These are phyloP conservation scores for Rhizomucor miehei DNA, from an alignment of 371 early-diverging fungal species.

Conservation along the genomic window DNA sequence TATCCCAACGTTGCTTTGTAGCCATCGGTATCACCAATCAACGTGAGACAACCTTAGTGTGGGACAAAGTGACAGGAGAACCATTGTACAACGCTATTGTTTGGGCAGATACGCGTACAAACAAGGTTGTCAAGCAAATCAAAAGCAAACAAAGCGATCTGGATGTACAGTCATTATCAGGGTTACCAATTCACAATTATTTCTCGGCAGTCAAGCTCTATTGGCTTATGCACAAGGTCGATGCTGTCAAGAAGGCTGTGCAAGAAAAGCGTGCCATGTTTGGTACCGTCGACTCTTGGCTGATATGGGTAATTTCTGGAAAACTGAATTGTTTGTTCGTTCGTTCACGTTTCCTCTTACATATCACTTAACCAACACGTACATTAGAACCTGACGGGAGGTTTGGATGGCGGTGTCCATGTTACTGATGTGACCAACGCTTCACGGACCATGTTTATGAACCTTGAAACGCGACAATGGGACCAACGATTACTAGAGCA, in stretches of 20 bases:
- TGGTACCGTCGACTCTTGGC: slow-evolving; percentile 93
- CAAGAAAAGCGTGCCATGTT: slow-evolving; percentile 49
- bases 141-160: slow-evolving; percentile 43
- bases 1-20: slow-evolving; percentile 16
- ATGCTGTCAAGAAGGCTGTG: slow-evolving; percentile 12
- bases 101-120: slow-evolving; percentile 34
- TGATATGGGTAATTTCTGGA: slow-evolving; percentile 64
- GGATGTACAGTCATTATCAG: slow-evolving; percentile 58
- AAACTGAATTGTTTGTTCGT: neutral
- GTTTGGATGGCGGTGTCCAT: slow-evolving; percentile 62
- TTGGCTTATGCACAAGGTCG: slow-evolving; percentile 84
- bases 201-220: slow-evolving; percentile 88
- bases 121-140: slow-evolving; percentile 26
- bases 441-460: slow-evolving; percentile 90
- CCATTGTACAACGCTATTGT: slow-evolving; percentile 75
- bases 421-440: slow-evolving; percentile 95
- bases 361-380: neutral
- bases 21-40: slow-evolving; percentile 93
- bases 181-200: slow-evolving; percentile 88
- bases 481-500: slow-evolving; percentile 65
- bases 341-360: too few species aligned
- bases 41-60: slow-evolving; percentile 86
- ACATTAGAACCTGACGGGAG: slow-evolving; percentile 82
- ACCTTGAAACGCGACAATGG: slow-evolving; percentile 79
- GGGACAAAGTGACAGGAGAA: slow-evolving; percentile 79